Conservation (phyloP, 2,329 filamentous ascomycete species). For the Seiridium unicorne region DNA sequence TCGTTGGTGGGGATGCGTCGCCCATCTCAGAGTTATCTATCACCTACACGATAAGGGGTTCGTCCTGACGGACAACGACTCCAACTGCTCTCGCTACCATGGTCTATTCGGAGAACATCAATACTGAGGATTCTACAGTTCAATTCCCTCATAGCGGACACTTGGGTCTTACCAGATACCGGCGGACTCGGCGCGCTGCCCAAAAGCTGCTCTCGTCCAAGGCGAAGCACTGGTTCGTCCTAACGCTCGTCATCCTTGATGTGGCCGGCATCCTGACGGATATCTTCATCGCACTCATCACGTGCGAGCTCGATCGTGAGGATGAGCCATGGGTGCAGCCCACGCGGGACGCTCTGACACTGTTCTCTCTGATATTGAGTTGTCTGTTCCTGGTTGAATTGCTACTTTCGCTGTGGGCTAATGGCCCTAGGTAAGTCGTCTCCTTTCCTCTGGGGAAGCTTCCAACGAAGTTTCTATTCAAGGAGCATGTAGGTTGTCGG, state of each 20-base stretch:
- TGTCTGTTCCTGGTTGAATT: slow-evolving; percentile 65
- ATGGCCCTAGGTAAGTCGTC: slow-evolving; percentile 51
- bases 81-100: too few relatives aligned
- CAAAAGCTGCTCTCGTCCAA: slow-evolving; percentile 30
- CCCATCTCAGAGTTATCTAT: too few relatives aligned
- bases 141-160: slow-evolving; percentile 10
- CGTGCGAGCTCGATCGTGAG: slow-evolving; percentile 41
- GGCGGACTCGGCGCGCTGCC: slow-evolving; percentile 12
- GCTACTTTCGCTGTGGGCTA: slow-evolving; percentile 56
- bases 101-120: too few relatives aligned
- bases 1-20: too few relatives aligned
- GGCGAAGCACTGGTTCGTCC: slow-evolving; percentile 43
- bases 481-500: too few relatives aligned
- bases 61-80: too few relatives aligned
- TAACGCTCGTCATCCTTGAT: slow-evolving; percentile 43
- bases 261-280: slow-evolving; percentile 43
- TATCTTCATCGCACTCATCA: slow-evolving; percentile 46
- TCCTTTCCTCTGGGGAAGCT: too few relatives aligned
- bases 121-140: background rate
- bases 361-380: slow-evolving; percentile 58
- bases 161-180: slow-evolving; percentile 10
- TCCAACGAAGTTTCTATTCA: too few relatives aligned
- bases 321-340: slow-evolving; percentile 39
- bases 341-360: slow-evolving; percentile 39
- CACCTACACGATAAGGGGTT: too few relatives aligned